These are phyloP conservation scores for Tulasnella sp. DNA, from an alignment of 768 basidiomycete species.

Conservation along the genomic window DNA sequence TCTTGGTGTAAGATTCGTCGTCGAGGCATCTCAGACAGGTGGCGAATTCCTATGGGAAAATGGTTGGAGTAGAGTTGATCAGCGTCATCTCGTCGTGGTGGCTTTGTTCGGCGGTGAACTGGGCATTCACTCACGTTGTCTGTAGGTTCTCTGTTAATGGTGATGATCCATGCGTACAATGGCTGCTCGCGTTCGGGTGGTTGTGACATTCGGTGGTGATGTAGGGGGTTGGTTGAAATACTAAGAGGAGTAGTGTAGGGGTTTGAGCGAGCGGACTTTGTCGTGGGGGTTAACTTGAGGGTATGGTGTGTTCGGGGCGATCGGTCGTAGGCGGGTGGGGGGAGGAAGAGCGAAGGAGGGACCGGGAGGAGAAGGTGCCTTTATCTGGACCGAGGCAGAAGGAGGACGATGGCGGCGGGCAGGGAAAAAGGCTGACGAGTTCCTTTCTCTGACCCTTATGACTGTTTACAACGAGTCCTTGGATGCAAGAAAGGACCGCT, in stretches of 20 bases:
- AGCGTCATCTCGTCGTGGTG: background rate
- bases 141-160: slow-evolving; percentile 13
- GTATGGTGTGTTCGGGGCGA: background rate
- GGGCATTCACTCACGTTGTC: background rate
- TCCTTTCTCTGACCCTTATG: background rate
- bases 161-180: slow-evolving; percentile 16
- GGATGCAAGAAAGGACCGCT: background rate
- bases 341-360: too few species aligned
- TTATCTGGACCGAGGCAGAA: background rate
- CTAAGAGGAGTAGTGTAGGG: background rate
- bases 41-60: slow-evolving; percentile 12
- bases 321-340: background rate
- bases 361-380: background rate
- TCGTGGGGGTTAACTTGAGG: background rate
- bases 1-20: slow-evolving; percentile 11
- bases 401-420: background rate
- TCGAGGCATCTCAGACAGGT: slow-evolving; percentile 15
- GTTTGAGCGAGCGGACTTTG: background rate
- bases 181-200: slow-evolving; percentile 11
- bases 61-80: background rate
- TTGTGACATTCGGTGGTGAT: slow-evolving; percentile 4
- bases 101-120: background rate
- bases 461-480: background rate
- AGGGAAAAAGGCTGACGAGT: background rate
- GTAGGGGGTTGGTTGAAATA: background rate